Conservation (phyloP, 768 basidiomycete genomes). For the Lentinula raphanica region DNA sequence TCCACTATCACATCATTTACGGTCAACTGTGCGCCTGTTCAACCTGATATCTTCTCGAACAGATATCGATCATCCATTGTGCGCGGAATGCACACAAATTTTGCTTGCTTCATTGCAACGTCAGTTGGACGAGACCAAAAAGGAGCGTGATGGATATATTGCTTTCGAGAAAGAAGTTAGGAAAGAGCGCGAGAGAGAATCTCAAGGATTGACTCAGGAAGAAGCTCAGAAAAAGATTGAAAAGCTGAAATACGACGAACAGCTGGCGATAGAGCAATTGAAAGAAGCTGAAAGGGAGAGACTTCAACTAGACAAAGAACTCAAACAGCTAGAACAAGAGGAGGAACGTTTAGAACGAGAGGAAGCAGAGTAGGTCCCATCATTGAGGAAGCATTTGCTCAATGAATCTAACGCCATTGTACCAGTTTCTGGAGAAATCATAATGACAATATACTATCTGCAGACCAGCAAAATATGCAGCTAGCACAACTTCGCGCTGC, state of each 20-base stretch:
- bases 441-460: constrained; percentile 63
- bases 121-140: constrained; percentile 85
- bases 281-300: constrained; percentile 73
- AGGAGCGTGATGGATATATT: constrained; percentile 88
- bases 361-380: constrained; percentile 60
- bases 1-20: constrained; percentile 71
- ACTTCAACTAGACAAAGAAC: constrained; percentile 67
- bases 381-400: neutral
- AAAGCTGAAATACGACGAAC: constrained; percentile 64
- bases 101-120: constrained; percentile 69
- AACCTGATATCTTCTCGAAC: constrained; percentile 72
- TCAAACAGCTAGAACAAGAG: constrained; percentile 65
- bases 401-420: neutral
- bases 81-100: constrained; percentile 88
- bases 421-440: constrained; percentile 78
- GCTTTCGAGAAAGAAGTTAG: constrained; percentile 86
- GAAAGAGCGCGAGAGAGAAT: constrained; percentile 74
- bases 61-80: constrained; percentile 89
- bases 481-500: constrained; percentile 70
- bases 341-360: constrained; percentile 77
- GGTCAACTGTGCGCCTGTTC: constrained; percentile 69
- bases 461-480: constrained; percentile 64
- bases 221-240: constrained; percentile 72
- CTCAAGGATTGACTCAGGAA: constrained; percentile 52
- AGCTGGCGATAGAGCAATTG: constrained; percentile 65